A percentile compares a stretch with the other conserved stretches of the same genome.
phyloP scores from a whole-genome alignment of 495 filamentous ascomycete genomes.

The Neurospora sp. region DNA sequence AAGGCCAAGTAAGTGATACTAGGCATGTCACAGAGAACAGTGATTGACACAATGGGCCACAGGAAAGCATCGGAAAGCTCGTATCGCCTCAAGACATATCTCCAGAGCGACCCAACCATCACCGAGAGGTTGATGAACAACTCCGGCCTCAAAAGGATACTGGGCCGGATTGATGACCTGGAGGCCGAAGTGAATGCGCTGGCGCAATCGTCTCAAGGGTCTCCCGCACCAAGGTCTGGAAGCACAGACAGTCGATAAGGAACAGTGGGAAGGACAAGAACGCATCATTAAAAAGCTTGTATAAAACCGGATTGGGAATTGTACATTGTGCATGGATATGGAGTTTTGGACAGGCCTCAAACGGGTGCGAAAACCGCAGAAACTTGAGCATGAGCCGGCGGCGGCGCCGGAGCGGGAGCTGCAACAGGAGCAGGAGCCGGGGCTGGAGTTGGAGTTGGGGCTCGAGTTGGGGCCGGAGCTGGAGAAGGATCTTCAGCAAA shows the following conservation, averaged over 20 bases:
- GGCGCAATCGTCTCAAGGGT: not conserved
- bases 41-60: not conserved
- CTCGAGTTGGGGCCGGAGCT: not conserved
- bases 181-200: conserved; percentile 5
- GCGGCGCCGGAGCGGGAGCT: not conserved
- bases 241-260: not conserved
- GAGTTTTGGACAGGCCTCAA: not conserved
- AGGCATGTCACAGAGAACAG: no score
- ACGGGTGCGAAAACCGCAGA: not conserved
- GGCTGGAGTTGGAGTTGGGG: not conserved
- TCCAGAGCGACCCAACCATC: conserved; percentile 5
- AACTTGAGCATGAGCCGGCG: not conserved
- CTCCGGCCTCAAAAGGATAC: not conserved
- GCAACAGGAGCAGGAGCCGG: not conserved
- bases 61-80: conserved; percentile 1
- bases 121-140: conserved; percentile 12
- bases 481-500: conserved; percentile 4
- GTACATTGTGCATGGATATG: not conserved
- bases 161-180: conserved; percentile 2
- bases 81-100: conserved; percentile 10
- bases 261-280: not conserved
- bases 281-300: not conserved
- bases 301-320: not conserved
- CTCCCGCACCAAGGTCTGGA: not conserved
- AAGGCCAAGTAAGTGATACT: conserved; percentile 10